phyloP scores from a whole-genome alignment of 129 eudicot species.

The sunflower (Helianthus annuus) region DNA sequence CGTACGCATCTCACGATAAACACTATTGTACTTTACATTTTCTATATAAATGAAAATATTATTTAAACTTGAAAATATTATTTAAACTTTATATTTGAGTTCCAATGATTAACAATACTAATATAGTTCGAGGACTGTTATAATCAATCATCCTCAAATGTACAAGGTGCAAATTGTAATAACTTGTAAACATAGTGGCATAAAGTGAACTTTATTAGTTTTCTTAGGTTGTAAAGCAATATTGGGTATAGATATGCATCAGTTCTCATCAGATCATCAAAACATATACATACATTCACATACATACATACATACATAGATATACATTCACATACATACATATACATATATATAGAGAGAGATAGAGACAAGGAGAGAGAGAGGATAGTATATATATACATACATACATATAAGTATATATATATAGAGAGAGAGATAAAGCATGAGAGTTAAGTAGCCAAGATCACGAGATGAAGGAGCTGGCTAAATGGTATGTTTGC shows the following conservation, averaged over 20 bases:
- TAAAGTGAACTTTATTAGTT: constrained; percentile 12
- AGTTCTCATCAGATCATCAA: constrained; percentile 12
- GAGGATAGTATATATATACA: no score
- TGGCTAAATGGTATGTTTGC: constrained; percentile 91
- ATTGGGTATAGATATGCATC: constrained; percentile 20
- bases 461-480: constrained; percentile 43
- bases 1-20: no score
- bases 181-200: not conserved
- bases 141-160: constrained; percentile 1
- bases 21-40: no score
- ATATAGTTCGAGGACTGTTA: not conserved
- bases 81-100: not conserved
- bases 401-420: no score
- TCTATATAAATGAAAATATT: not conserved
- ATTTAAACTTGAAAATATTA: not conserved
- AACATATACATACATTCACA: constrained; percentile 3
- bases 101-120: not conserved
- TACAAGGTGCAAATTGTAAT: constrained; percentile 10
- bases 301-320: no score
- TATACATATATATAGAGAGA: not conserved
- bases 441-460: constrained; percentile 31
- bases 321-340: no score
- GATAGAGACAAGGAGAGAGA: not conserved
- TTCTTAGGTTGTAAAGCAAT: constrained; percentile 31
- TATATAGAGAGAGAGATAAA: constrained; percentile 15